Conservation (phyloP, 768 basidiomycete species). For the Galerina marginata region DNA sequence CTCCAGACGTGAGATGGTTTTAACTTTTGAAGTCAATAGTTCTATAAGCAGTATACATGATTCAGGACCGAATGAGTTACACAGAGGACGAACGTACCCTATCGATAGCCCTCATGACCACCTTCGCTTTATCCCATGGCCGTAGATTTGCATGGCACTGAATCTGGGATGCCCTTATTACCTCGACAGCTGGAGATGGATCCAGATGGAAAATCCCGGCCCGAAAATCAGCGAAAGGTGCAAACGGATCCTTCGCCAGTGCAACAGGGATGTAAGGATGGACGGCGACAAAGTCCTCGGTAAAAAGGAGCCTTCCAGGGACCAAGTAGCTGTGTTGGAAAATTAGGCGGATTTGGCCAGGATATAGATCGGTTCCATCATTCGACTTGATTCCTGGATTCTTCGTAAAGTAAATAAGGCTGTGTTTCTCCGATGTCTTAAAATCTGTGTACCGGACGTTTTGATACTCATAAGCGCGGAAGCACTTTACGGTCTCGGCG, state of each 20-base stretch:
- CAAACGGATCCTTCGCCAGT: slow-evolving; percentile 6
- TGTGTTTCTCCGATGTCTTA: background rate
- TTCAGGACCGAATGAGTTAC: background rate
- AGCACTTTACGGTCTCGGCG: background rate
- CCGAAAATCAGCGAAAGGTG: slow-evolving; percentile 11
- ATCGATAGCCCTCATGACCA: slow-evolving; percentile 19
- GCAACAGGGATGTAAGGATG: background rate
- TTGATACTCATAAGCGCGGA: background rate
- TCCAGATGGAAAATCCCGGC: slow-evolving; percentile 7
- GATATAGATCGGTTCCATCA: background rate
- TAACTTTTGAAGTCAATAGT: too few species aligned
- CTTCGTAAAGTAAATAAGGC: background rate
- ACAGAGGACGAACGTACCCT: slow-evolving; percentile 6
- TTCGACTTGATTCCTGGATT: background rate
- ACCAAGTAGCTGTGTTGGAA: background rate
- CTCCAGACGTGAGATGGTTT: too few species aligned
- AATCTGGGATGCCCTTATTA: slow-evolving; percentile 2
- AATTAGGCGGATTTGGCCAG: background rate
- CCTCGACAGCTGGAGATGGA: background rate
- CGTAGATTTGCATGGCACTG: slow-evolving; percentile 16
- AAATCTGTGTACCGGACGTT: background rate
- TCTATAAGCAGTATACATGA: too few species aligned
- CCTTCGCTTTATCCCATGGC: slow-evolving; percentile 6
- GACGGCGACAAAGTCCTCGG: background rate
- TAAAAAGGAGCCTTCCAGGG: background rate